Conservation (phyloP, 75 land plant genomes). For the Larix kaempferi region DNA sequence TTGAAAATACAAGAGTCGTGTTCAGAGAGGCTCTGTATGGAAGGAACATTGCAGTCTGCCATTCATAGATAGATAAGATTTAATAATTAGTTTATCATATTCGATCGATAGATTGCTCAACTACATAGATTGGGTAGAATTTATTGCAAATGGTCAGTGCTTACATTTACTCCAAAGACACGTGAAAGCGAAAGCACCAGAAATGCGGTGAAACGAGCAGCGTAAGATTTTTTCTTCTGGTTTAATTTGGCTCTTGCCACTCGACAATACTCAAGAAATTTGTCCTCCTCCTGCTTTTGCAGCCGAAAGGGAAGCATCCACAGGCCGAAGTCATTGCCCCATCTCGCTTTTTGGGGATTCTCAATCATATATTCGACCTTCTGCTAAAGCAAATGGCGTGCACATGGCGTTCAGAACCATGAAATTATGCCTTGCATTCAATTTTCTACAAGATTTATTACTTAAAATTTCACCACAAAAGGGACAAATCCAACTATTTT, state of each 20-base stretch:
- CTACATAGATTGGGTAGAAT: too few relatives aligned
- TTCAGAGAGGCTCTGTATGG: slow-evolving; percentile 29
- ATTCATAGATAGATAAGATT: background rate
- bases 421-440: too few relatives aligned
- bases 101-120: too few relatives aligned
- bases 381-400: slow-evolving; percentile 10
- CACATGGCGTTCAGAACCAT: too few relatives aligned
- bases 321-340: slow-evolving; percentile 46
- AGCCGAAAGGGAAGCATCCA: slow-evolving; percentile 24
- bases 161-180: slow-evolving; percentile 61
- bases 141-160: too few relatives aligned
- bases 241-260: slow-evolving; percentile 38
- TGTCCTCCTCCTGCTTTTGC: background rate
- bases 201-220: slow-evolving; percentile 39
- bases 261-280: slow-evolving; percentile 62
- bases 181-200: slow-evolving; percentile 29
- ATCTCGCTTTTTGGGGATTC: slow-evolving; percentile 21
- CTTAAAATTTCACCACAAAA: too few relatives aligned
- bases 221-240: slow-evolving; percentile 64
- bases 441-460: too few relatives aligned
- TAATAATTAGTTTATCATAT: too few relatives aligned
- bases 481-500: too few relatives aligned
- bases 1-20: slow-evolving; percentile 70
- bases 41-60: slow-evolving; percentile 42
- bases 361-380: slow-evolving; percentile 32